A percentile compares a stretch with the other conserved stretches of the same genome.
phyloP scores from a whole-genome alignment of 2,329 filamentous ascomycete genomes.

The Hypoxylon sp. region DNA sequence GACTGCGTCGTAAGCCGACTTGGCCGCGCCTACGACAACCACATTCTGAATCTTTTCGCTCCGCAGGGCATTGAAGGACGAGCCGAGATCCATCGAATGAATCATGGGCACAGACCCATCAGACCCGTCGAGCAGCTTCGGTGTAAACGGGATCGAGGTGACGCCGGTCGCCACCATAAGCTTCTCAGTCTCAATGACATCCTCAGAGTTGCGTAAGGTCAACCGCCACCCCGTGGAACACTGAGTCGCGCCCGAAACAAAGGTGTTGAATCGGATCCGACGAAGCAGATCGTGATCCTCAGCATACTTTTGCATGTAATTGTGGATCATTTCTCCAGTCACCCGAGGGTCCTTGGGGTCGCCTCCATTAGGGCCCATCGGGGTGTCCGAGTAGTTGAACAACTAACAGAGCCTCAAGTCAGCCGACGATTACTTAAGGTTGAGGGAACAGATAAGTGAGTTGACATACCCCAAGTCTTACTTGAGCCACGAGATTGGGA shows the following conservation, averaged over 20 bases:
- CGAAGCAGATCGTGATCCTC: conserved; percentile 35
- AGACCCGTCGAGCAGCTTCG: no score
- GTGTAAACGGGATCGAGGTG: conserved; percentile 37
- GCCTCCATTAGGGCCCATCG: no score
- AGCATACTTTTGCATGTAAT: conserved; percentile 43
- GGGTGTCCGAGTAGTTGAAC: conserved; percentile 48
- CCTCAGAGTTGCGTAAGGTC: no score
- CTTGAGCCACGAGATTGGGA: conserved; percentile 45
- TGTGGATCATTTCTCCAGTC: conserved; percentile 44
- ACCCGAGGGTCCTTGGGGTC: no score
- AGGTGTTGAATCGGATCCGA: conserved; percentile 31
- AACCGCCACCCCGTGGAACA: no score
- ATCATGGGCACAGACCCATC: no score
- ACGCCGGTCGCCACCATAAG: conserved; percentile 39
- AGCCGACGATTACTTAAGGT: no score
- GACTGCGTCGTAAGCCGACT: conserved; percentile 48
- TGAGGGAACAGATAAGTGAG: no score
- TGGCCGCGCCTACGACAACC: conserved; percentile 45
- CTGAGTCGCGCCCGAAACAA: no score
- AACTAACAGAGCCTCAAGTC: no score
- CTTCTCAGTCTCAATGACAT: conserved; percentile 32
- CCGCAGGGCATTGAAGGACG: conserved; percentile 17
- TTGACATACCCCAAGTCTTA: conserved; percentile 43
- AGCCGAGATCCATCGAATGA: conserved; percentile 41
- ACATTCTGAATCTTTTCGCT: conserved; percentile 24